A percentile compares a stretch with the other conserved stretches of the same genome.
Conservation (phyloP, 345 rosid genomes). For the Brassica nigra region DNA sequence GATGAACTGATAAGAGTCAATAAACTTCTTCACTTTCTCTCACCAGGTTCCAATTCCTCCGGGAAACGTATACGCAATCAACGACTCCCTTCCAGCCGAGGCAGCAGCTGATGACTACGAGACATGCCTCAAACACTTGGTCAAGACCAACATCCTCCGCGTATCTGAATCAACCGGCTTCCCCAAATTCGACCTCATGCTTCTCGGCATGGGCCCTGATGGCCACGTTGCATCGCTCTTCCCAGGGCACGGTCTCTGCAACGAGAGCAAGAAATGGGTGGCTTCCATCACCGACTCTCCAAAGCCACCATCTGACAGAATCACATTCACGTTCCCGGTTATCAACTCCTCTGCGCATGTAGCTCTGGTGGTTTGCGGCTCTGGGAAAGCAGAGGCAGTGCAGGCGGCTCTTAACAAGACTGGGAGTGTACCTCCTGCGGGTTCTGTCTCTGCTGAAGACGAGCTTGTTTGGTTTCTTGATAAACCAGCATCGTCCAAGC, state of each 20-base stretch:
- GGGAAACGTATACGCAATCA: slow-evolving; percentile 72
- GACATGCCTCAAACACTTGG: slow-evolving; percentile 67
- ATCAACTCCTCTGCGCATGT: slow-evolving; percentile 74
- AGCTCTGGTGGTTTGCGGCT: slow-evolving; percentile 75
- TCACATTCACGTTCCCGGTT: slow-evolving; percentile 82
- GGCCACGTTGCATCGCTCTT: slow-evolving; percentile 87
- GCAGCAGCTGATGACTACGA: slow-evolving; percentile 92
- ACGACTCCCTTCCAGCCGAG: slow-evolving; percentile 70
- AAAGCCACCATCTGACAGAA: slow-evolving; percentile 84
- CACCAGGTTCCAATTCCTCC: slow-evolving; percentile 64
- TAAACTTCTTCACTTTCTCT: neutral
- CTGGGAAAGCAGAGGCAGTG: slow-evolving; percentile 65
- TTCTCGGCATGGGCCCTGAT: slow-evolving; percentile 92
- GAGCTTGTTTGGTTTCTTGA: slow-evolving; percentile 86
- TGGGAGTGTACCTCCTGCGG: slow-evolving; percentile 63
- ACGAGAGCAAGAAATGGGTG: slow-evolving; percentile 77
- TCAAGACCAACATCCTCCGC: slow-evolving; percentile 40
- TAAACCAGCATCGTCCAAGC: slow-evolving; percentile 77
- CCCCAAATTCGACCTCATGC: slow-evolving; percentile 85
- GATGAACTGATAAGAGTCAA: neutral
- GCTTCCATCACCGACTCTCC: slow-evolving; percentile 74
- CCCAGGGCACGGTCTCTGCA: slow-evolving; percentile 70
- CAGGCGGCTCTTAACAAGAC: slow-evolving; percentile 52
- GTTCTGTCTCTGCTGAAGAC: slow-evolving; percentile 66
- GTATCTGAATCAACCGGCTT: slow-evolving; percentile 57